These are phyloP conservation scores for Mercurialis annua DNA, from an alignment of 345 rosid genomes.

Conservation along the genomic window DNA sequence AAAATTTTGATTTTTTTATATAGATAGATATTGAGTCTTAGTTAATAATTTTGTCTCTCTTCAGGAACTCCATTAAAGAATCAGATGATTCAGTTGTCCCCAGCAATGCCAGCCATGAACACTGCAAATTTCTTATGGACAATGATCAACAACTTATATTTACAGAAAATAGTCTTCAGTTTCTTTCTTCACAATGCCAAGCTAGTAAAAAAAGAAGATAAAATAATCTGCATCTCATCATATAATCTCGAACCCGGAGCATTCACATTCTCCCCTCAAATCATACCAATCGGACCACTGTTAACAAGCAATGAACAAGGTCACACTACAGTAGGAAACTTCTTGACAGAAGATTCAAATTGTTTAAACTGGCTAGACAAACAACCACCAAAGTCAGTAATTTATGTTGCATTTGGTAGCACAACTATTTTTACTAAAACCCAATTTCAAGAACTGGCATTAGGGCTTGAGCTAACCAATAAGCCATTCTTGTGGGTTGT, in stretches of 20 bases:
- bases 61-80: neutral
- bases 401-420: slow-evolving; percentile 10
- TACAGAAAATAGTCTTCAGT: neutral
- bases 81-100: neutral
- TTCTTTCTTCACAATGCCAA: neutral
- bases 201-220: neutral
- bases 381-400: neutral
- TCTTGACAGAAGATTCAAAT: neutral
- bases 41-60: too few species aligned
- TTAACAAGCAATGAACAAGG: neutral
- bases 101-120: slow-evolving; percentile 4
- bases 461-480: neutral
- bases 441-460: slow-evolving; percentile 4
- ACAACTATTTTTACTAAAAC: neutral
- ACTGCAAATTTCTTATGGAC: neutral
- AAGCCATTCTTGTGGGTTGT: slow-evolving; percentile 8
- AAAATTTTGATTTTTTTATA: too few species aligned
- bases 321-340: neutral
- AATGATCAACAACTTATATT: neutral
- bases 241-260: slow-evolving; percentile 7
- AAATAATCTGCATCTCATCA: neutral
- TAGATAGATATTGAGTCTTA: too few species aligned
- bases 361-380: slow-evolving; percentile 6
- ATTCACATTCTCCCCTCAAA: neutral
- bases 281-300: slow-evolving; percentile 5